Conservation (phyloP, 1,139 yeast genomes). For the Hyphopichia buzzinii region DNA sequence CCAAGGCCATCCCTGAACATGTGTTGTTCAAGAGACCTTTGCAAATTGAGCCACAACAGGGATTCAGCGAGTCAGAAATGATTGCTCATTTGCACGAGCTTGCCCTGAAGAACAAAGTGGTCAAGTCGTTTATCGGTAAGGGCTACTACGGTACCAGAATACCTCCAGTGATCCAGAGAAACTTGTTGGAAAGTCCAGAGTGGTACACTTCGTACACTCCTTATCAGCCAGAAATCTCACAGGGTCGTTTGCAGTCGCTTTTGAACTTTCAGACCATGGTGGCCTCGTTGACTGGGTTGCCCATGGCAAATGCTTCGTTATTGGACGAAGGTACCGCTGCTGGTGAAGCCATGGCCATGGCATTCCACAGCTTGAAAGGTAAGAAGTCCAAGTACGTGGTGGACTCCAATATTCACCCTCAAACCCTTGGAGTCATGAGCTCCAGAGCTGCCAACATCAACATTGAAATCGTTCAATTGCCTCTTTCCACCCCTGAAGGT, state of each 20-base stretch:
- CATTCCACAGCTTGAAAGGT: conserved; percentile 65
- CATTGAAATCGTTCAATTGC: conserved; percentile 61
- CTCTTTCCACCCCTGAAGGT: conserved; percentile 52
- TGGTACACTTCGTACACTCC: conserved; percentile 99
- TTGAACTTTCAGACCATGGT: conserved; percentile 89
- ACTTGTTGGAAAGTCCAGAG: conserved; percentile 87
- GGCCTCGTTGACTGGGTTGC: conserved; percentile 86
- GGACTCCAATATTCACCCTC: conserved; percentile 78
- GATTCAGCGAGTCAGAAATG: conserved; percentile 82
- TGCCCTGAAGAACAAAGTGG: conserved; percentile 70
- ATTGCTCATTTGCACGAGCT: conserved; percentile 61
- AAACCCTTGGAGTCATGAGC: conserved; percentile 73
- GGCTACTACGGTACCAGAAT: conserved; percentile 90
- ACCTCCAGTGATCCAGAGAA: conserved; percentile 93
- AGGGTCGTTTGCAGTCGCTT: conserved; percentile 88
- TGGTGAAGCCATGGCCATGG: conserved; percentile 92
- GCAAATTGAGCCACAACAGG: conserved; percentile 60
- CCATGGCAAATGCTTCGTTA: conserved; percentile 89
- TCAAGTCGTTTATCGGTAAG: conserved; percentile 81
- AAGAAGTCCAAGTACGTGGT: conserved; percentile 70
- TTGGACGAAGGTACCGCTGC: conserved; percentile 98
- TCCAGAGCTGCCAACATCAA: conserved; percentile 78
- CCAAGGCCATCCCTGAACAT: conserved; percentile 73
- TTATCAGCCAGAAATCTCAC: conserved; percentile 96
- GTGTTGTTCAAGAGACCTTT: conserved; percentile 69